These are phyloP conservation scores for Fonsecaea erecta DNA, from an alignment of 2,329 filamentous ascomycete species.

Conservation along the genomic window DNA sequence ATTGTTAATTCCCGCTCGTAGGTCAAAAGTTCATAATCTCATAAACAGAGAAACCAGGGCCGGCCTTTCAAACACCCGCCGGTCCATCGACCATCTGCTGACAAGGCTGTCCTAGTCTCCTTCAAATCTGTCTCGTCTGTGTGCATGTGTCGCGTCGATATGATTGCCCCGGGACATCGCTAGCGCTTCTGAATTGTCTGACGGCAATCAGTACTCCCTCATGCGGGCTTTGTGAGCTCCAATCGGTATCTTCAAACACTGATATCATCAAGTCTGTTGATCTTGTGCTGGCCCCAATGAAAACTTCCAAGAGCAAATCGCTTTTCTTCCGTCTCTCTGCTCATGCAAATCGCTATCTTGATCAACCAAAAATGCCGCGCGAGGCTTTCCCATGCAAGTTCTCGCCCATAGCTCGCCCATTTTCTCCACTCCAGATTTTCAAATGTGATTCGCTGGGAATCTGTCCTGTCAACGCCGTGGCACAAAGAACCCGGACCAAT, in stretches of 20 bases:
- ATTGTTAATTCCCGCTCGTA: background rate
- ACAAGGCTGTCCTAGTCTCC: background rate
- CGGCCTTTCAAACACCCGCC: background rate
- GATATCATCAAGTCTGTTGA: slow-evolving; percentile 17
- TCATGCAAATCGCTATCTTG: slow-evolving; percentile 7
- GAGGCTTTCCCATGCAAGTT: background rate
- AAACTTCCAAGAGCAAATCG: slow-evolving; percentile 6
- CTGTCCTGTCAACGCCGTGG: slow-evolving; percentile 8
- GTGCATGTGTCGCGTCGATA: slow-evolving; percentile 1
- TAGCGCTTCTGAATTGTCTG: background rate
- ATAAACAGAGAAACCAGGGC: background rate
- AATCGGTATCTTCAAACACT: slow-evolving; percentile 9
- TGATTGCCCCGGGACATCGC: background rate
- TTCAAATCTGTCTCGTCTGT: background rate
- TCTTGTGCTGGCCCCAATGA: slow-evolving; percentile 11
- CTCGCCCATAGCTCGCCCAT: background rate
- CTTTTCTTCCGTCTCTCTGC: slow-evolving; percentile 1
- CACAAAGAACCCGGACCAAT: slow-evolving; percentile 7
- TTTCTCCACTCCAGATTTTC: background rate
- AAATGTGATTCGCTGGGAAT: slow-evolving; percentile 5
- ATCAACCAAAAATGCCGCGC: background rate
- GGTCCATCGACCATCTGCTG: background rate
- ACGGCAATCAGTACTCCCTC: background rate
- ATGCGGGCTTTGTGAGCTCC: background rate
- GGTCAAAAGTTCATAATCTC: slow-evolving; percentile 4